phyloP scores from a whole-genome alignment of 2,329 filamentous ascomycete genomes.

The Hyphodiscus sp. region DNA sequence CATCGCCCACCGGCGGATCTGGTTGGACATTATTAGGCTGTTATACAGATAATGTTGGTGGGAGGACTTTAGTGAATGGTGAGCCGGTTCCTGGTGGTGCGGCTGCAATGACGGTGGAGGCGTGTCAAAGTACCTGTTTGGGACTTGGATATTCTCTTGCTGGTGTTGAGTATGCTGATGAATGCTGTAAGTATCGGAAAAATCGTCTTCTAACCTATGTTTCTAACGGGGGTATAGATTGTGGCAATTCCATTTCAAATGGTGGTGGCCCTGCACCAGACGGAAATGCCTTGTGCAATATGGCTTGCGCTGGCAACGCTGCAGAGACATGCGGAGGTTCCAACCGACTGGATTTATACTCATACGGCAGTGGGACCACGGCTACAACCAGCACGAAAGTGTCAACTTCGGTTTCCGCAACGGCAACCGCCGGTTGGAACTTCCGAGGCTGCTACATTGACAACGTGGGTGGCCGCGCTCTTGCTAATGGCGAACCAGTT shows the following conservation, averaged over 20 bases:
- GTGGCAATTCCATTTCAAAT: background rate
- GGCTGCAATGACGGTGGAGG: background rate
- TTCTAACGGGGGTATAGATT: background rate
- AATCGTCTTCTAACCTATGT: too few species aligned
- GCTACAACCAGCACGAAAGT: too few species aligned
- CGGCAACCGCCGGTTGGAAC: too few species aligned
- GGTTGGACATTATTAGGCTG: background rate
- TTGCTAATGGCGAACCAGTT: background rate
- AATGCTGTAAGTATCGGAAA: background rate
- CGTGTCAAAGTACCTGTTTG: background rate
- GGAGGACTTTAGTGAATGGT: background rate
- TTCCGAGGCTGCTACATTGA: too few species aligned
- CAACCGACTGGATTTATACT: background rate
- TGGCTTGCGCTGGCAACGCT: background rate
- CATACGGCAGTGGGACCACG: too few species aligned
- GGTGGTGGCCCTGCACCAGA: background rate
- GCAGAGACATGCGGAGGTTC: background rate
- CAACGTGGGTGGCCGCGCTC: too few species aligned
- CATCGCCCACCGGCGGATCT: too few species aligned
- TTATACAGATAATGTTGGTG: background rate
- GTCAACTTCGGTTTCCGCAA: too few species aligned
- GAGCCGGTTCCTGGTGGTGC: too few species aligned
- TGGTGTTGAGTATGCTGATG: background rate
- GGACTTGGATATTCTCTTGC: background rate
- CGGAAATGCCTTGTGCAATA: constrained; percentile 1